Base-by-base conservation (phyloP, 2,329 filamentous ascomycete species). In the Colletotrichum gloeosporioides region DNA sequence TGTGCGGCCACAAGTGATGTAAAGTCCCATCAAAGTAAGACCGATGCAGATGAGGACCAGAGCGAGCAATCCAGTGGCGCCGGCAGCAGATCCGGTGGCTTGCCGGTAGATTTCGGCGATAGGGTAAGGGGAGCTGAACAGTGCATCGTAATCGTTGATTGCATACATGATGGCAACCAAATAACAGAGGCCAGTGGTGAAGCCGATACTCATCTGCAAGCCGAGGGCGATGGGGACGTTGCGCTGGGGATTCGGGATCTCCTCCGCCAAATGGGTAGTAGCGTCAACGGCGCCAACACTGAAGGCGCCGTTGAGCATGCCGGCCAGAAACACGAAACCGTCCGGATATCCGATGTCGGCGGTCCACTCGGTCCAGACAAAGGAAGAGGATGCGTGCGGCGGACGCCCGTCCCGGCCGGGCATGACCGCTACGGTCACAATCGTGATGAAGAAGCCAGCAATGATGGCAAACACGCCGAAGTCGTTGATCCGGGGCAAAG, bases 251-350 rank as follows among this genome's bases (percentile, higher is more conserved):
- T 85, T 77, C 0, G 87, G 91, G 55, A 93, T 92, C 81, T 94
- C 92, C 81, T 94, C 92, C 0, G 91, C 90, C 55, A 94, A 82
- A 80, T 94, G 93, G 2, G 90, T 90, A 2, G 92, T 90, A 64
- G 91, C 90, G 80, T 95, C 93, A 1, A 92, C 90, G 2, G 91
- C 90, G 8, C 93, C 93, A 13, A 95, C 90, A 61, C 91, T 90
- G 81, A 91, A 95, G 4, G 93, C 93, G 13, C 92, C 93, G 79
- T 95, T 95, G n/a, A 86, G 82, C 85, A 87, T 87, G 2, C 85
- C 85, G 0, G 82, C 80, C 6, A 85, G 80, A 64, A 87, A 87
- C 3, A 87, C 85, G 71, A 88, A 86, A 0, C 85, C 86, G 36
- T 86, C 78, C 0, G 83, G 82, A 61, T 87, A 88, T 18, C 86